Percentiles rank a stretch among this genome's conserved stretches.
These are phyloP conservation scores for Neurospora pannonica DNA, from an alignment of 495 filamentous ascomycete species.

Conservation along the genomic window DNA sequence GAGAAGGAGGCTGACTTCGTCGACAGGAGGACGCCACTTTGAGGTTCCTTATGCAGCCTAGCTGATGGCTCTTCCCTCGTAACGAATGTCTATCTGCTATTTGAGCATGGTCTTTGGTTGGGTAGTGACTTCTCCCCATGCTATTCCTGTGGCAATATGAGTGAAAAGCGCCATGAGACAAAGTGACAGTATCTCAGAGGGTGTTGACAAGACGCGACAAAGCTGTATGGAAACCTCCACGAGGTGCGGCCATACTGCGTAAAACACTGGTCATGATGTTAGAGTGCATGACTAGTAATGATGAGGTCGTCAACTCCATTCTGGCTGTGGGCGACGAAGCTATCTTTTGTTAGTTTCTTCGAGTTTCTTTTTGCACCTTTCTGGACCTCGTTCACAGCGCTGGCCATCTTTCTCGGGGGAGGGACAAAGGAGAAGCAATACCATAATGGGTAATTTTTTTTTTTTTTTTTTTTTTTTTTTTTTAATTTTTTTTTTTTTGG, in stretches of 20 bases:
- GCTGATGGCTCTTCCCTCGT: no score
- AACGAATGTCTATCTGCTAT: no score
- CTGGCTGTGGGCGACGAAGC: not conserved
- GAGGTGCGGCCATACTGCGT: no score
- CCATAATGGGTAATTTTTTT: not conserved
- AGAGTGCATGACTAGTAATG: not conserved
- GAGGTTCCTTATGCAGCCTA: no score
- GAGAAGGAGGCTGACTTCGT: no score
- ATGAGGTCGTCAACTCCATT: not conserved
- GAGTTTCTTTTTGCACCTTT: not conserved
- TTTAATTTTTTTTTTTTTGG: no score
- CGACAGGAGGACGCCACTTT: no score
- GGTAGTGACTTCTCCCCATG: not conserved
- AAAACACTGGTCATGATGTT: not conserved
- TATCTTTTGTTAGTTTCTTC: not conserved
- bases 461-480: not conserved
- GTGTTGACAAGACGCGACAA: no score
- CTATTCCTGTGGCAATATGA: not conserved
- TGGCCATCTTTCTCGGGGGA: no score
- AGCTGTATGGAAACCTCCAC: no score
- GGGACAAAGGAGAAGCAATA: not conserved
- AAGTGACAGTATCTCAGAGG: not conserved
- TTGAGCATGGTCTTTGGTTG: no score
- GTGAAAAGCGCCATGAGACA: not conserved
- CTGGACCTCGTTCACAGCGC: no score